These are phyloP conservation scores for Axilococcus clingmanii DNA, from an alignment of 139 green algal species.

Conservation along the genomic window DNA sequence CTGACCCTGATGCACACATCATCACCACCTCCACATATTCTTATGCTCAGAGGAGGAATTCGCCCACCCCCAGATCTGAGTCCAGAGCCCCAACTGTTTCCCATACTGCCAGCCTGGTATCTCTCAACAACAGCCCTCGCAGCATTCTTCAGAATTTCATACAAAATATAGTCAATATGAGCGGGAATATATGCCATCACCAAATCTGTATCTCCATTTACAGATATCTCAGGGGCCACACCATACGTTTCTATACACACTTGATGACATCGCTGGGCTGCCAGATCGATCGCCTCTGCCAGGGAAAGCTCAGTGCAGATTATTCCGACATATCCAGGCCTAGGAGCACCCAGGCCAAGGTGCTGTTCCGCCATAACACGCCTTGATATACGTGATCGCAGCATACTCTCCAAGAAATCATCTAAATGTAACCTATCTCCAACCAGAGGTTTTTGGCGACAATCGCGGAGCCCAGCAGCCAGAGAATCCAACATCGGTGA, in stretches of 20 bases:
- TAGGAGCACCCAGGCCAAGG: conserved; percentile 51
- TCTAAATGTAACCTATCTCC: conserved; percentile 68
- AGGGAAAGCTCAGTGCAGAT: conserved; percentile 59
- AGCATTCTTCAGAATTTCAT: conserved; percentile 86
- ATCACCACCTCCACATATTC: conserved; percentile 44
- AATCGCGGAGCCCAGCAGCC: conserved; percentile 70
- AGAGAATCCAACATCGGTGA: conserved; percentile 74
- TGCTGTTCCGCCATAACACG: conserved; percentile 89
- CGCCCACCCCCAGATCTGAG: neutral
- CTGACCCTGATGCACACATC: conserved; percentile 40
- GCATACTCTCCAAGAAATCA: conserved; percentile 54
- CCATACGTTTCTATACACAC: conserved; percentile 77
- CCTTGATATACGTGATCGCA: conserved; percentile 56
- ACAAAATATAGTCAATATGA: conserved; percentile 91
- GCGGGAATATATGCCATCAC: conserved; percentile 72
- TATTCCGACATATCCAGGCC: conserved; percentile 60
- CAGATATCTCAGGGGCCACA: conserved; percentile 48
- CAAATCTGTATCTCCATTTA: conserved; percentile 15
- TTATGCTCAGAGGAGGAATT: conserved; percentile 49
- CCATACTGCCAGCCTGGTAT: neutral
- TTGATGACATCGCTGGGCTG: conserved; percentile 47
- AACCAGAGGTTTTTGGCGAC: conserved; percentile 53
- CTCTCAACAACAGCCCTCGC: conserved; percentile 49
- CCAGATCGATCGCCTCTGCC: conserved; percentile 53
- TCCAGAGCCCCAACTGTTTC: neutral